Evolutionary conservation across 257 asterid genomes (phyloP), one percentile per base, ranked within the genome.

Genomic region (Marsdenia floribunda): DNA sequence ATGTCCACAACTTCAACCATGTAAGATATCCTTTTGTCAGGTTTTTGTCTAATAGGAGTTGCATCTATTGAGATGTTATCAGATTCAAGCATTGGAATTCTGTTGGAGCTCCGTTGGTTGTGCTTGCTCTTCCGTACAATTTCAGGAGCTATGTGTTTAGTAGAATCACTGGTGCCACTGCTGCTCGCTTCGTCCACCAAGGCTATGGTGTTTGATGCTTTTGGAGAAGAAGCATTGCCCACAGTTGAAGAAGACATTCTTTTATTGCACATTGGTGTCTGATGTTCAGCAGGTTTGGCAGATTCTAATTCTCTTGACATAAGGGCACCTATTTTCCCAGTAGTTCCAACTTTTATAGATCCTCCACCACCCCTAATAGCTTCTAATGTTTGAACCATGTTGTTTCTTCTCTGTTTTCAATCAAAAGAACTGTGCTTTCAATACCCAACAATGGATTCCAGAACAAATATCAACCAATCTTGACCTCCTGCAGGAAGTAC

Each of bases 301-400:
- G 89, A 83, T 72, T 86, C 91, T 72, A 92, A 76, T 70, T 92
- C 97, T 79, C 87, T 83, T 57, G 93, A 87, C 90, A 92, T 88
- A 35, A 92, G 92, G 73, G 90, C 91, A 82, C 93, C 83, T 76
- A 92, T 87, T 67, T 86, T 92, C 70, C 97, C 96, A 9, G 95
- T 92, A 59, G 92, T 85, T 73, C 97, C 97, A 14, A 90, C 84
- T 84, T 86, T 90, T 70, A 92, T 71, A 16, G 96, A 90, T 77
- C 97, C 97, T 77, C 95, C 95, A 40, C 96, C 92, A 76, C 96
- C 90, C 79, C 77, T 78, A 54, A 88, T 84, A 33, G 87, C 85
- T 88, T 88, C 96, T 74, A 90, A 72, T 68, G 87, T 83, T 73
- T 80, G 94, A 78, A 85, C 88, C 98, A 89, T 91, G 15, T 33